Evolutionary conservation across 441 rosid species (phyloP), one percentile per base, ranked within the genome.

Genomic region (Melianthus villosus): DNA sequence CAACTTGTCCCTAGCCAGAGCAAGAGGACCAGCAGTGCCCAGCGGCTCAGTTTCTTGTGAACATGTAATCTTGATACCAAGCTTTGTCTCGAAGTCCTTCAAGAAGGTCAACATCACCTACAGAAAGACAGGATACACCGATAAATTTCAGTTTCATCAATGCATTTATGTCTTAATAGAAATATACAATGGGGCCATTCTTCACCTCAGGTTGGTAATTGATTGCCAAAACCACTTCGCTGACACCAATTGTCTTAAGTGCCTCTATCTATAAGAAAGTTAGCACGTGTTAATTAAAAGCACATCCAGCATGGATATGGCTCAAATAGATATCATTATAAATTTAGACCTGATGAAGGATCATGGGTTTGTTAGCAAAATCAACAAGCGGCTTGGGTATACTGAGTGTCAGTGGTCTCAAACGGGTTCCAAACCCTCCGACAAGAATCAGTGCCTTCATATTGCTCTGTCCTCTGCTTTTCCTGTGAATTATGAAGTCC

Each of bases 401-500:
- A 47, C 93, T 87, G 29, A 87, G 93, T 2, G 97, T 87, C 73
- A 87, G 60, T 4, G 97, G 97, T 64, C 95, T 78, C 85, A 87
- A 56, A 12, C 97, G 72, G 36, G 97, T 87, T 13, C 97, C 97
- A 38, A 87, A 80, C 7, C 97, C 97, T 53, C 95, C 97, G 53
- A 87, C 95, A 57, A 87, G 97, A 69, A 87, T 83, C 38, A 87
- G 75, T 14, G 97, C 97, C 93, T 83, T 87, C 97, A 87, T 83
- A 37, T 42, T 69, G 58, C 62, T 60, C n/a, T 7, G 33, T 33
- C 54, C 34, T 38, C 51, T 55, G 19, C 10, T 54, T 58, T 42
- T 48, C 66, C 89, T 75, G 77, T n/a, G 53, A 28, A 58, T 30
- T n/a, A 50, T 9, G 26, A 6, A 1, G 12, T 39, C 56, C 53